Percentiles rank a stretch among this genome's conserved stretches.
phyloP scores from a whole-genome alignment of 495 filamentous ascomycete species.

The Penicillium manginii region DNA sequence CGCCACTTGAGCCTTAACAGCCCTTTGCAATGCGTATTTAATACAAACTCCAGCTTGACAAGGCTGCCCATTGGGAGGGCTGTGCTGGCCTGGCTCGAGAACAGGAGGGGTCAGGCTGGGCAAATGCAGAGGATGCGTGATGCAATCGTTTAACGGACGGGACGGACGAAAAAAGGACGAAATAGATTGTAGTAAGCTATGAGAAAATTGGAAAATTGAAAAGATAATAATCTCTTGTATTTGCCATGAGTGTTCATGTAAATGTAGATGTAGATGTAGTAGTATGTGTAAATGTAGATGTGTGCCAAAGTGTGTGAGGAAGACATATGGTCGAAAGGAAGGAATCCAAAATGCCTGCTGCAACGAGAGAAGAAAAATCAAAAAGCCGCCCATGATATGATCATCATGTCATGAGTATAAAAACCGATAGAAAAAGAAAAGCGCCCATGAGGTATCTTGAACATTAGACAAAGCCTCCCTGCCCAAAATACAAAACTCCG shows the following conservation, averaged over 20 bases:
- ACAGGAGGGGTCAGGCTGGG: background rate
- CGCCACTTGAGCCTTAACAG: background rate
- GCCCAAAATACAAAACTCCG: conserved; percentile 7
- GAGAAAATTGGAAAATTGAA: background rate
- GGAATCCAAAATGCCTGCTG: conserved; percentile 1
- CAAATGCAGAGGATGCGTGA: background rate
- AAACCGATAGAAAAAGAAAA: background rate
- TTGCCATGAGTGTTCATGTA: conserved; percentile 2
- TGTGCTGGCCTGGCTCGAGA: background rate
- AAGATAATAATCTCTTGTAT: background rate
- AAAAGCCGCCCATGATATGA: conserved; percentile 3
- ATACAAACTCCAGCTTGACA: background rate
- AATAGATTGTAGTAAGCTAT: no score
- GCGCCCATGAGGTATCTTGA: conserved; percentile 7
- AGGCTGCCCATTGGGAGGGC: background rate
- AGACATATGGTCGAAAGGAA: conserved; percentile 12
- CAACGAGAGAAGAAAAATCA: conserved; percentile 1
- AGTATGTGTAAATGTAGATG: background rate
- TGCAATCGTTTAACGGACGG: background rate
- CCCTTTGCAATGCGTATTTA: background rate
- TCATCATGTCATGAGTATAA: conserved; percentile 3
- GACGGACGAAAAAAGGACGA: no score
- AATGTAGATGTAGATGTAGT: conserved; percentile 1
- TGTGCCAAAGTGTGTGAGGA: conserved; percentile 1
- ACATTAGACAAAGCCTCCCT: conserved; percentile 9